Evolutionary conservation across 148 eudicot species (phyloP), one percentile per base, ranked within the genome.

Genomic region (Silene conica): DNA sequence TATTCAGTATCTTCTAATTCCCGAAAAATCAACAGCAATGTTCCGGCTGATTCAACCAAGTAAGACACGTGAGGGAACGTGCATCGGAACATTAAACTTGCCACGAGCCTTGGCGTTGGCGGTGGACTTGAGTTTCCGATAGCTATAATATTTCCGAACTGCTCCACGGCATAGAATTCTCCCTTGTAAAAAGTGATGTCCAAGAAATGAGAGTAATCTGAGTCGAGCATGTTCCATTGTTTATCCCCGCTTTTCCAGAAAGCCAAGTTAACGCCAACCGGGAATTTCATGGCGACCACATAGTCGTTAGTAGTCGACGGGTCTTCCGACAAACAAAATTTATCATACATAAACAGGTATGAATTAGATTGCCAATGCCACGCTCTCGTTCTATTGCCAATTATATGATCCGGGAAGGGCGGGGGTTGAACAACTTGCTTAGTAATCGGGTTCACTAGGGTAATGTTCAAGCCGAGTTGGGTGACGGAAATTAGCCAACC

Each of bases 181-280:
- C 71, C 56, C 8, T 19, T n/a, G 31, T 9, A 46, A 15, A 68
- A 68, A 19, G 71, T 68, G 31, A 68, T 46, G 10, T 63, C 18
- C 20, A 46, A 3, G 28, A 46, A 68, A 19, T 45, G 26, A 4
- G 1, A 2, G 19, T 68, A 68, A 5, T n/a, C 3, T 45, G 16
- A 21, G 14, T 20, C 16, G 26, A 43, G 26, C 71, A 43, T 5
- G 6, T 8, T 50, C 28, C 71, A 68, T 50, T 68, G 56, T 45
- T 45, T 22, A 68, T 68, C 71, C 22, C 57, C 55, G 26, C 18
- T 68, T 9, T 68, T 68, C 71, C 71, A 68, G 28, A 68, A 68
- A 63, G 43, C 67, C 41, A 63, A 31, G 15, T 31, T 0, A 0
- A 31, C 9, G 26, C 5, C 0, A 1, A 3, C 1, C 9, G 67